Percentiles rank a stretch among this genome's conserved stretches.
These are phyloP conservation scores for Cornus suecica DNA, from an alignment of 148 eudicot genomes.

Conservation along the genomic window DNA sequence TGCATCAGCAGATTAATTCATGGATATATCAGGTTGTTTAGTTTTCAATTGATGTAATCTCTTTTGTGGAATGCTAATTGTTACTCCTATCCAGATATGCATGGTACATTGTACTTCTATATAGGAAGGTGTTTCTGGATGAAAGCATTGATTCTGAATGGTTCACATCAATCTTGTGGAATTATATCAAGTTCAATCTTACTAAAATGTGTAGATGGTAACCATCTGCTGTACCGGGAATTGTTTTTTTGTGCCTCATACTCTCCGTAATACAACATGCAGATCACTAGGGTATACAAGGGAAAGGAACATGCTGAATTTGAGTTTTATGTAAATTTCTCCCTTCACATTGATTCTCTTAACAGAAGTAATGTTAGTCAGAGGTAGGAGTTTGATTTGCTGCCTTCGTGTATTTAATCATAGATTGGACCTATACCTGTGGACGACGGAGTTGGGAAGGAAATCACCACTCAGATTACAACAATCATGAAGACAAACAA, in stretches of 20 bases:
- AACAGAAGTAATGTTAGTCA: background rate
- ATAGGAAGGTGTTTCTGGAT: background rate
- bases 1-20: conserved; percentile 62
- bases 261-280: conserved; percentile 23
- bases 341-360: conserved; percentile 6
- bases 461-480: conserved; percentile 50
- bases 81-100: background rate
- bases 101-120: background rate
- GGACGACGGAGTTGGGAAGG: conserved; percentile 70
- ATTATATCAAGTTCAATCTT: background rate
- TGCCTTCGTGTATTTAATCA: conserved; percentile 16
- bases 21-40: conserved; percentile 69
- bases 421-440: conserved; percentile 79
- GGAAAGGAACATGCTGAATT: conserved; percentile 75
- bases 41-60: background rate
- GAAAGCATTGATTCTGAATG: background rate
- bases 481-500: conserved; percentile 55
- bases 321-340: conserved; percentile 58
- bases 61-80: background rate
- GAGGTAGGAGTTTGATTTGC: conserved; percentile 13
- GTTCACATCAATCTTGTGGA: background rate
- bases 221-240: background rate
- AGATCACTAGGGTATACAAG: conserved; percentile 74
- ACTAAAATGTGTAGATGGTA: background rate
- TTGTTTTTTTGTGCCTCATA: background rate